Conservation (phyloP, 129 eudicot species). For the Escallonia rubra region DNA sequence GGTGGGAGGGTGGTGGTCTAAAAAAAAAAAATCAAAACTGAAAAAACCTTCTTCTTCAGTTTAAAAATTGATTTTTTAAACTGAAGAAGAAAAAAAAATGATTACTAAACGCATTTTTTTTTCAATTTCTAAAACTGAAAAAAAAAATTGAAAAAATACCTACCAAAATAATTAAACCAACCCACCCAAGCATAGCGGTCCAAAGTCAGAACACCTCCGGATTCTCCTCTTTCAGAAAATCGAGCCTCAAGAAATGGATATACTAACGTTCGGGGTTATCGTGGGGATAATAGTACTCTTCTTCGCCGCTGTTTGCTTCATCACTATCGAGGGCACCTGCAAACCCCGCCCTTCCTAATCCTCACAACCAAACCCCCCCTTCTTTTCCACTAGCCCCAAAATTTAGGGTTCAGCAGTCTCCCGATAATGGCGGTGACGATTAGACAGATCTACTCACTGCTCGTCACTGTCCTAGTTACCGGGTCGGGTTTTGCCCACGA, state of each 20-base stretch:
- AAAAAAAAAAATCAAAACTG: no score
- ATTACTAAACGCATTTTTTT: no score
- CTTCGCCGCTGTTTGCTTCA: conserved; percentile 57
- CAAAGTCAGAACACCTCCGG: background rate
- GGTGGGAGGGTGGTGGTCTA: no score
- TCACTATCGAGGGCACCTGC: conserved; percentile 91
- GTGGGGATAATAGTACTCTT: conserved; percentile 70
- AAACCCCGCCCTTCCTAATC: conserved; percentile 39
- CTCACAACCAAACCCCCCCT: conserved; percentile 11
- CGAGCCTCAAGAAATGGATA: conserved; percentile 42
- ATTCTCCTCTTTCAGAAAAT: background rate
- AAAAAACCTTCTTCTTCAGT: no score
- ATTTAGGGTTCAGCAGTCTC: background rate
- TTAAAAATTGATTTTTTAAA: no score
- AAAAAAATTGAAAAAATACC: no score
- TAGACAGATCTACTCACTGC: conserved; percentile 10
- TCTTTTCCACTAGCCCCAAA: background rate
- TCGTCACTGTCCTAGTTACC: conserved; percentile 15
- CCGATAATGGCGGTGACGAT: conserved; percentile 17
- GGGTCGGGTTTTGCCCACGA: conserved; percentile 34
- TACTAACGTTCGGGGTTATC: conserved; percentile 75
- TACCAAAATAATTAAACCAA: no score
- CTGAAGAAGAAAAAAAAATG: no score
- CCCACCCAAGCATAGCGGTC: background rate
- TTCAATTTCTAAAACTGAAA: no score